Base-by-base conservation (phyloP, 148 eudicot species). In the Arctostaphylos glauca region DNA sequence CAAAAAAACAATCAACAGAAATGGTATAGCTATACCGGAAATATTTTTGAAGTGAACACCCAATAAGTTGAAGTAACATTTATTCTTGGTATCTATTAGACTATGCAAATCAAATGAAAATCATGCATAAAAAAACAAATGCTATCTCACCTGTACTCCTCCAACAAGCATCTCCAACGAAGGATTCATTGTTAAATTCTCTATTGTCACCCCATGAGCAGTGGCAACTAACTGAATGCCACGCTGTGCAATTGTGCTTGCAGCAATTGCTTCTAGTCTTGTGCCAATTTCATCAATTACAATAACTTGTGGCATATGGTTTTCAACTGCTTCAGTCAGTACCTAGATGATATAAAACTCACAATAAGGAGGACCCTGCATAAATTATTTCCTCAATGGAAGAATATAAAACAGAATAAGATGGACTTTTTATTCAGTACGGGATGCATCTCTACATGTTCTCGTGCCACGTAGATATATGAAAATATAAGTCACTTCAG, bases 271-370 rank as follows among this genome's bases (percentile, higher is more conserved):
- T 89, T 96, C 99, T 77, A 96, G 99, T 87, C 94, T 96, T 83
- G 99, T 94, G 70, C 99, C 98, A 79, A 96, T 96, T 86, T 96
- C 99, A 90, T 96, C 99, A 72, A 96, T 96, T 84, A 96, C 99
- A 84, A 96, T 96, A 74, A 92, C 98, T 87, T 96, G 95, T 31
- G 98, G 98, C 98, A 94, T 96, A 87, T 96, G 98, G 86, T 96
- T 96, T 87, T 96, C 98, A 78, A 96, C 98, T 77, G 98, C 98
- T 92, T 94, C 98, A 71, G 94, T 96, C 86, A 96, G 84, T 47
- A 96, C 98, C 98, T 96, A 86, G 53, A 86, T 54, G 81, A 64
- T 55, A 81, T 62, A 38, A 83, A 50, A 59, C n/a, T 31, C 55
- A 58, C 25, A 73, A 74, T 15, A 68, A 80, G 55, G 5, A 84